Evolutionary conservation across 2,329 filamentous ascomycete genomes (phyloP), one percentile per base, ranked within the genome.

Genomic region (Calcarisporium arbuscula): DNA sequence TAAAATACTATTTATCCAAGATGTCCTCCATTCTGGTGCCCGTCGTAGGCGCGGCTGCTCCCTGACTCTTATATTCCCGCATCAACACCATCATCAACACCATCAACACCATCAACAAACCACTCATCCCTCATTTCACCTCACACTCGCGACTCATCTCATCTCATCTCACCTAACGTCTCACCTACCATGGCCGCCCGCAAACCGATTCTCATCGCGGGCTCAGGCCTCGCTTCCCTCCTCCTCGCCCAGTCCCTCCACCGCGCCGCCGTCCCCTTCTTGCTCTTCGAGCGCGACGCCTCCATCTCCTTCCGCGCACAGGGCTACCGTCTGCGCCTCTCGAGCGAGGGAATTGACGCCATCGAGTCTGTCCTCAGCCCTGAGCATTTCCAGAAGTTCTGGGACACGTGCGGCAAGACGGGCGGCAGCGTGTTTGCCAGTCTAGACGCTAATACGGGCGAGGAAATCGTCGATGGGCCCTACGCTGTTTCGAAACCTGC

Each of bases 241-340:
- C 50, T 68, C 0, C 52, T 70, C 2, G 66, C 61, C 1, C 65
- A 65, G 28, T 62, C 63, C 7, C 58, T 69, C 1, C 60, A 54
- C 3, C 49, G 41, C 2, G 54, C 61, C 29, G 50, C 50, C 0
- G 67, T 72, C n/a, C 62, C 67, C 1, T 78, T 74, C 51, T 59
- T 52, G 23, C 67, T 80, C 28, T 78, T 71, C 46, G 75, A 80
- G 53, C 71, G 71, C 27, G 70, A 76, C 40, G 41, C 52, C 1
- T 66, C 64, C 0, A 57, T 69, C 30, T 39, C 48, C 2, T 77
- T 75, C 45, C 75, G 77, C 28, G 74, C 70, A 0, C 77, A 82
- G 48, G 77, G 77, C 0, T 81, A 82, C 53, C 59, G 77, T 3
- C 59, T 80, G 6, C 70, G 77, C 10, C 62, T 81, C 3, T 78